phyloP scores from a whole-genome alignment of 306 rosid genomes.

The Pyrus pyrifolia region DNA sequence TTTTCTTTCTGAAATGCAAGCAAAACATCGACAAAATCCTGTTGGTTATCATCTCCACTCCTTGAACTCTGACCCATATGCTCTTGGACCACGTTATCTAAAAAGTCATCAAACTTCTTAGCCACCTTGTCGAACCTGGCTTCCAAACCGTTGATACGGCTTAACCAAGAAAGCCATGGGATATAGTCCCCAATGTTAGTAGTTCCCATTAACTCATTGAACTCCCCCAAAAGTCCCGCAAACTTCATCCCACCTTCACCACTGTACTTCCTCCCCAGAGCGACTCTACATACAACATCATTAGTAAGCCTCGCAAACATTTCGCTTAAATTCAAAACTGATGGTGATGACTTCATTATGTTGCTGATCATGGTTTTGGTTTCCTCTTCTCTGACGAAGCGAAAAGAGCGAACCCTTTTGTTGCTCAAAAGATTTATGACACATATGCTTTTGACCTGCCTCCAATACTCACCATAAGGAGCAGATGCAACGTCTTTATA shows the following conservation, averaged over 20 bases:
- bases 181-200: conserved; percentile 36
- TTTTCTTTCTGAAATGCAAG: conserved; percentile 29
- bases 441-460: conserved; percentile 18
- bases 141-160: conserved; percentile 29
- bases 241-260: conserved; percentile 23
- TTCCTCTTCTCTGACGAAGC: conserved; percentile 1
- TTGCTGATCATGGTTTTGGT: conserved; percentile 1
- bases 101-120: conserved; percentile 31
- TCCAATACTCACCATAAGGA: conserved; percentile 44
- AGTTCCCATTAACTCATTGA: conserved; percentile 28
- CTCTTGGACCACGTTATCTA: conserved; percentile 40
- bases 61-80: conserved; percentile 2
- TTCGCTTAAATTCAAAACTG: conserved; percentile 35
- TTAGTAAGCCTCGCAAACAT: conserved; percentile 14
- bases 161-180: conserved; percentile 53
- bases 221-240: conserved; percentile 11
- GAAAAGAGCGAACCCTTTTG: not conserved
- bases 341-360: conserved; percentile 9
- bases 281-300: conserved; percentile 38
- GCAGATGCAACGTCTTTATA: conserved; percentile 24
- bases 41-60: not conserved
- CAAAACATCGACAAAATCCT: conserved; percentile 47
- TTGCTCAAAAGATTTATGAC: not conserved
- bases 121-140: conserved; percentile 30
- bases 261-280: conserved; percentile 45